phyloP scores from a whole-genome alignment of 768 basidiomycete genomes.

The Leccinum broughii region DNA sequence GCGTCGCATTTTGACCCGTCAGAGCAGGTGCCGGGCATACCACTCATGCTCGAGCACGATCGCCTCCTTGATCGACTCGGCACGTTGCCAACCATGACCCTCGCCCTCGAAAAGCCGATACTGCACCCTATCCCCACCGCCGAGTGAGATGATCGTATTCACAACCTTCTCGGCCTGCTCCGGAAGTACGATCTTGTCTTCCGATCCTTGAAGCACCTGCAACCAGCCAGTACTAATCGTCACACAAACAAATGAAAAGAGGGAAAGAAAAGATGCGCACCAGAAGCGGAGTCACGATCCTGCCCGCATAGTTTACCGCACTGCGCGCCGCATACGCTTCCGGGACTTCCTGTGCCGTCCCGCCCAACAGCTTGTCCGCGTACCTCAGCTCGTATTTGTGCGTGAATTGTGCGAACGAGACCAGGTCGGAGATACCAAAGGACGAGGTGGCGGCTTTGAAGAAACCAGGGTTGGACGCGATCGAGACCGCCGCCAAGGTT shows the following conservation, averaged over 20 bases:
- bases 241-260: neutral
- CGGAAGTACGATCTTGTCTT: constrained; percentile 66
- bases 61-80: constrained; percentile 37
- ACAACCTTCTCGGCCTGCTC: constrained; percentile 50
- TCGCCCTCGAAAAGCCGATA: constrained; percentile 46
- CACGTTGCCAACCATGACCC: constrained; percentile 43
- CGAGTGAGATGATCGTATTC: constrained; percentile 21
- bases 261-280: constrained; percentile 38
- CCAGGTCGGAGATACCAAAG: constrained; percentile 72
- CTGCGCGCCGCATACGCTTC: constrained; percentile 60
- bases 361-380: constrained; percentile 66
- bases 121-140: constrained; percentile 31
- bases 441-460: constrained; percentile 62
- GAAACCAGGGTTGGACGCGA: constrained; percentile 40
- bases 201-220: constrained; percentile 67
- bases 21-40: constrained; percentile 30
- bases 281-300: constrained; percentile 62
- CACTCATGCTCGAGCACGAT: constrained; percentile 38
- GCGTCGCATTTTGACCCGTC: neutral
- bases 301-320: constrained; percentile 59
- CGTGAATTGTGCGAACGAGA: constrained; percentile 55
- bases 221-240: neutral
- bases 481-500: constrained; percentile 48
- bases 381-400: constrained; percentile 74
- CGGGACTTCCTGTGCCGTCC: constrained; percentile 50